These are phyloP conservation scores for Pyricularia pennisetigena DNA, from an alignment of 2,329 filamentous ascomycete species.

Conservation along the genomic window DNA sequence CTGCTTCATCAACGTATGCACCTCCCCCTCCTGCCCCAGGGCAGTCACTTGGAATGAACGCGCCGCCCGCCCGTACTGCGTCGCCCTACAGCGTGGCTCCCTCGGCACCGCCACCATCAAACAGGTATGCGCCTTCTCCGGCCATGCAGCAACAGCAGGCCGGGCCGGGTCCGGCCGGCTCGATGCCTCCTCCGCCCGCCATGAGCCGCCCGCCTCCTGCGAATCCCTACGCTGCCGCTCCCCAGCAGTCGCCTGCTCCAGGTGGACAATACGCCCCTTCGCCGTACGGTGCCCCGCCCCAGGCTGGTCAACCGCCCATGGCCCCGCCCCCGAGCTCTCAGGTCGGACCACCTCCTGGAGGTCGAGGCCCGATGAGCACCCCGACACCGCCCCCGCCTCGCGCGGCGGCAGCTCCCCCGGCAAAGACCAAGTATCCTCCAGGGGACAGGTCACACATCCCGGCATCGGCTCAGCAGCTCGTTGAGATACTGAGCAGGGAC, in stretches of 20 bases:
- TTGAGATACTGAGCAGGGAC: slow-evolving; percentile 70
- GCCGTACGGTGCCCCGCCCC: slow-evolving; percentile 27
- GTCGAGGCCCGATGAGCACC: slow-evolving; percentile 18
- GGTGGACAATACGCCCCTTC: slow-evolving; percentile 48
- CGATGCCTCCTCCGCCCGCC: slow-evolving; percentile 29
- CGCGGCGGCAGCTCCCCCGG: slow-evolving; percentile 31
- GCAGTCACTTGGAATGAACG: slow-evolving; percentile 28
- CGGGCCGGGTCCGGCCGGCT: slow-evolving; percentile 30
- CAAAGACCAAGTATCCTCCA: slow-evolving; percentile 61
- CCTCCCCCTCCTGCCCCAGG: slow-evolving; percentile 37
- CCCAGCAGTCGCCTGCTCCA: slow-evolving; percentile 15
- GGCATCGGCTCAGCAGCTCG: slow-evolving; percentile 62
- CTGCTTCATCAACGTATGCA: slow-evolving; percentile 54
- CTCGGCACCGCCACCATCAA: slow-evolving; percentile 56
- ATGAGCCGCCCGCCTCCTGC: slow-evolving; percentile 34
- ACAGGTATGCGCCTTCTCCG: slow-evolving; percentile 65
- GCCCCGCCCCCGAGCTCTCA: slow-evolving; percentile 29
- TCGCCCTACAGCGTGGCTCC: slow-evolving; percentile 85
- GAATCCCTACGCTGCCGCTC: slow-evolving; percentile 35
- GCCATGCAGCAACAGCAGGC: slow-evolving; percentile 36
- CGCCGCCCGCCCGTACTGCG: slow-evolving; percentile 60
- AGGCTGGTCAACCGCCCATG: slow-evolving; percentile 12
- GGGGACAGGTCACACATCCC: slow-evolving; percentile 91
- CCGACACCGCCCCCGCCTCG: slow-evolving; percentile 40
- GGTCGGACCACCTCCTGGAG: slow-evolving; percentile 26